These are phyloP conservation scores for Spencermartinsiella europaea DNA, from an alignment of 805 yeast genomes.

Conservation along the genomic window DNA sequence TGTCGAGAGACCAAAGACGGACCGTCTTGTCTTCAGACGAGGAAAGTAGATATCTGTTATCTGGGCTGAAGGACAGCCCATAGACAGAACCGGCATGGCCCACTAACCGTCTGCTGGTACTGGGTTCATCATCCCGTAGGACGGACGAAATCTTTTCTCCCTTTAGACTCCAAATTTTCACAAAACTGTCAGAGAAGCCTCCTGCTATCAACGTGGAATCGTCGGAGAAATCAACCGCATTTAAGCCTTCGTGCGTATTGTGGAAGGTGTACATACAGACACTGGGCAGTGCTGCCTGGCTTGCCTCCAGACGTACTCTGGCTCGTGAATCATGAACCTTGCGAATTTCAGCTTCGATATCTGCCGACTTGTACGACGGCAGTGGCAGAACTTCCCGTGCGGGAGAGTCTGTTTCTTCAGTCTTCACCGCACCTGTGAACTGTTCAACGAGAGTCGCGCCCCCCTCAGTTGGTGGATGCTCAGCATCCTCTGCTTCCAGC, in stretches of 20 bases:
- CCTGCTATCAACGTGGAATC: slow-evolving; percentile 87
- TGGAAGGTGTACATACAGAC: slow-evolving; percentile 98
- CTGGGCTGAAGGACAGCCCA: slow-evolving; percentile 87
- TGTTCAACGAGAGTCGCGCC: slow-evolving; percentile 54
- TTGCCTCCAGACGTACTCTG: slow-evolving; percentile 55
- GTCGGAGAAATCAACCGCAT: slow-evolving; percentile 80
- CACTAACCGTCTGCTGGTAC: slow-evolving; percentile 47
- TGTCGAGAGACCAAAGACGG: slow-evolving; percentile 89
- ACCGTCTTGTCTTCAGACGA: slow-evolving; percentile 90
- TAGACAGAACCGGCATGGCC: slow-evolving; percentile 96
- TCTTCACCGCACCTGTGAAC: slow-evolving; percentile 53
- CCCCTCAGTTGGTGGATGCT: slow-evolving; percentile 30
- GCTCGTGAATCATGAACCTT: slow-evolving; percentile 79
- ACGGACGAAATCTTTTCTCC: slow-evolving; percentile 65
- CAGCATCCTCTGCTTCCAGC: slow-evolving; percentile 62
- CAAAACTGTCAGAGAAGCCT: slow-evolving; percentile 88
- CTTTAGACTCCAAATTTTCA: slow-evolving; percentile 89
- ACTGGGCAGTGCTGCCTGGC: slow-evolving; percentile 83
- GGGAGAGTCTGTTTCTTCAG: slow-evolving; percentile 47
- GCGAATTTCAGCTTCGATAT: slow-evolving; percentile 71
- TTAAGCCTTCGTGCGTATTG: slow-evolving; percentile 83
- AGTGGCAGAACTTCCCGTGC: slow-evolving; percentile 70
- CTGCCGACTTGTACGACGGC: slow-evolving; percentile 76
- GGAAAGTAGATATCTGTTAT: slow-evolving; percentile 71
- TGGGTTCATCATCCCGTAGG: slow-evolving; percentile 27